These are phyloP conservation scores for Eimeria necatrix DNA, from an alignment of 169 alveolate genomes.

Conservation along the genomic window DNA sequence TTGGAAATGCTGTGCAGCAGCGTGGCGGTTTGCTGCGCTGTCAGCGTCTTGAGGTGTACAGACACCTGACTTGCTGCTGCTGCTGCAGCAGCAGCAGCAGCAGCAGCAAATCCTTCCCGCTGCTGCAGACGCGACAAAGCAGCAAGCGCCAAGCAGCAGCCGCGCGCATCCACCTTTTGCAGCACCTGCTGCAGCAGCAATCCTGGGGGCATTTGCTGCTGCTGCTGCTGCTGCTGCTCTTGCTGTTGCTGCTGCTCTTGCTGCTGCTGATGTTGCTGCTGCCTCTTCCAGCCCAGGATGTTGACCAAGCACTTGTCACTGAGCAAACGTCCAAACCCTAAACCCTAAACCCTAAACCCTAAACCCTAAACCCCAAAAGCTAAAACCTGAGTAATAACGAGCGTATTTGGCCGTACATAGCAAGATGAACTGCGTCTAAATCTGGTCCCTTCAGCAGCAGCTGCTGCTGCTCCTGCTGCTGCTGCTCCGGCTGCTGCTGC, in stretches of 20 bases:
- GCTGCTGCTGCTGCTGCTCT: neutral
- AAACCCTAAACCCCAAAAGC: constrained; percentile 9
- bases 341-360: constrained; percentile 50
- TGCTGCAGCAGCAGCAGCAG: neutral
- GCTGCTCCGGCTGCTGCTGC: no score
- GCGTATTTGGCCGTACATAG: no score
- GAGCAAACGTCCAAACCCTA: constrained; percentile 26
- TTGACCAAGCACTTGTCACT: neutral
- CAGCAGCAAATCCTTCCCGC: neutral
- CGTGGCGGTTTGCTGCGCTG: neutral
- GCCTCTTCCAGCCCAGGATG: neutral
- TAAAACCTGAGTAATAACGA: neutral
- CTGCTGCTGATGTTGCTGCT: neutral
- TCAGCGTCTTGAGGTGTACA: neutral
- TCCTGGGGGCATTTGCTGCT: neutral
- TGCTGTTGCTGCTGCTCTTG: constrained; percentile 1
- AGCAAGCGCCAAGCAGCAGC: neutral
- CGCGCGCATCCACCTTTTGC: neutral
- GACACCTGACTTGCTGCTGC: neutral
- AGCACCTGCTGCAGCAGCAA: no score
- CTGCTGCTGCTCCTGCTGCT: no score
- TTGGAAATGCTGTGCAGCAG: constrained; percentile 8
- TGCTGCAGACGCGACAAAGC: neutral
- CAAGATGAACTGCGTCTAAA: no score
- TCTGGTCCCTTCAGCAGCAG: no score